Base-by-base conservation (phyloP, 2,329 filamentous ascomycete species). In the Aspergillus sp. region DNA sequence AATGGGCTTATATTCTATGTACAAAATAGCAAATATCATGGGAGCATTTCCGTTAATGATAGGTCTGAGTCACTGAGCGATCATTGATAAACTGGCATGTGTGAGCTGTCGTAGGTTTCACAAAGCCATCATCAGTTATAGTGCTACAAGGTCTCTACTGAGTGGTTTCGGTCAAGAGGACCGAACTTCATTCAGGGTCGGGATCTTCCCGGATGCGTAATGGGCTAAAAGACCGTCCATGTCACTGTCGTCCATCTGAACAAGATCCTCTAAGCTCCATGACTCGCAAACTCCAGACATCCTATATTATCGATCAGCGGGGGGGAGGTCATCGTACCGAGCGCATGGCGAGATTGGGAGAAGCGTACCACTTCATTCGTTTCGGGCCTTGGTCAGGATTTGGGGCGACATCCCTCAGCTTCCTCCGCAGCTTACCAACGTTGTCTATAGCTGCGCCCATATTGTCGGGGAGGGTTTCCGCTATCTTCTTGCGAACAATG, bases 271-370 rank as follows among this genome's bases (percentile, higher is more conserved):
- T 74, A 96, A 86, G 56, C 84, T 88, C 82, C 94, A 97, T 38
- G 87, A 83, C 68, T 97, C 92, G 78, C 93, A 97, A 38, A 98
- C 91, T 65, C 86, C 89, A 51, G 88, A 92, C 90, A 98, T 98
- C 92, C 90, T 92, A 44, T 8, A 47, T 15, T 19, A 11, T 27
- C 11, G 19, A 13, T 44, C 23, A 55, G 53, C 54, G 44, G 23
- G 42, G 30, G 39, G 52, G 41, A 48, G 19, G 56, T 15, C 7
- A n/a, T 30, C 7, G 30, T 15, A 19, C 8, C 38, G 13, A 13
- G 11, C 47, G 51, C 13, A 27, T n/a, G 21, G 15, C 17, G 13
- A 53, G 17, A 23, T 17, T 27, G 32, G 23, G 17, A 23, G 21
- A 25, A 41, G 23, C 85, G 63, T 73, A 91, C 90, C 93, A 98